phyloP scores from a whole-genome alignment of 306 rosid species.

The Mimosa pudica region DNA sequence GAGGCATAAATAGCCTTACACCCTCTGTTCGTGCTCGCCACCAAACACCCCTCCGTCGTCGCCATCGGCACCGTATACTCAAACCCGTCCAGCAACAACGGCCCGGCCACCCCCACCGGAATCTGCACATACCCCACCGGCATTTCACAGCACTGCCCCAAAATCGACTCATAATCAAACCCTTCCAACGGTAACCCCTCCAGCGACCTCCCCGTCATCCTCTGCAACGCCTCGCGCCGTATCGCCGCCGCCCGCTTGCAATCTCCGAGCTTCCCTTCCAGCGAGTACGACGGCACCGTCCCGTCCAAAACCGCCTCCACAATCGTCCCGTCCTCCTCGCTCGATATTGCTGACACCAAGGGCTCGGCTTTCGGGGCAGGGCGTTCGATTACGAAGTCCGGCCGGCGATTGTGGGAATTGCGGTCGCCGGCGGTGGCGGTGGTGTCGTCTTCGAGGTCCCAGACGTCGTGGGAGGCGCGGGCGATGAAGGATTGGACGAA shows the following conservation, averaged over 20 bases:
- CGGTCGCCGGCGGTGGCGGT: not conserved
- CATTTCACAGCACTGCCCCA: constrained; percentile 98
- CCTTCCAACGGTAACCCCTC: constrained; percentile 79
- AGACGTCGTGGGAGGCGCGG: constrained; percentile 54
- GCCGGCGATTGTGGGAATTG: not conserved
- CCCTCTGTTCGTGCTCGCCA: constrained; percentile 93
- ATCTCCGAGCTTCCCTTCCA: constrained; percentile 69
- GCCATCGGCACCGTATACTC: constrained; percentile 90
- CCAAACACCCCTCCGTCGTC: constrained; percentile 91
- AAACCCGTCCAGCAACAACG: constrained; percentile 70
- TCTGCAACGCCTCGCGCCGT: constrained; percentile 80
- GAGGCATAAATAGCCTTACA: constrained; percentile 77
- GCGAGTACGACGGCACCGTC: constrained; percentile 62
- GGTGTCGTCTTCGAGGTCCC: constrained; percentile 51
- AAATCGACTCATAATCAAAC: constrained; percentile 71
- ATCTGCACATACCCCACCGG: constrained; percentile 83
- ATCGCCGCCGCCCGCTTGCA: constrained; percentile 72
- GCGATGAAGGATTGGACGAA: constrained; percentile 68
- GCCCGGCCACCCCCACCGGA: constrained; percentile 96
- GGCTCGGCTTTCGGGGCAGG: not conserved
- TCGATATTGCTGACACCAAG: constrained; percentile 28
- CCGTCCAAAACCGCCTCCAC: constrained; percentile 59
- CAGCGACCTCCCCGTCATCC: constrained; percentile 60
- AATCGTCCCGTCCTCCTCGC: constrained; percentile 52
- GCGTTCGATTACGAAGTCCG: not conserved